phyloP scores from a whole-genome alignment of 257 asterid species.

The Lycium ferocissimum region DNA sequence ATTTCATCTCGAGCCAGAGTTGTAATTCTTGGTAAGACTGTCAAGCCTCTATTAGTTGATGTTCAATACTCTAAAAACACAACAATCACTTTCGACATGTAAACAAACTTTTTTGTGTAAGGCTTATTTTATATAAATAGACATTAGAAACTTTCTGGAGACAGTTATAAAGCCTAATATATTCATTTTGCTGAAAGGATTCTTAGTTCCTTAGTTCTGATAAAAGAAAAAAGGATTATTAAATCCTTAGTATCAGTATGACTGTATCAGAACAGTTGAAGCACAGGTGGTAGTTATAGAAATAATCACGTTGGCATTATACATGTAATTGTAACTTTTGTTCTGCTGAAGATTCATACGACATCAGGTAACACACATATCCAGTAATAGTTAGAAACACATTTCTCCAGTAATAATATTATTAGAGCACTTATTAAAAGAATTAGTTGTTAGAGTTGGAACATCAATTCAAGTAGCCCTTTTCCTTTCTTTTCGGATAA shows the following conservation, averaged over 20 bases:
- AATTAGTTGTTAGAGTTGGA: neutral
- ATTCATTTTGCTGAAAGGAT: neutral
- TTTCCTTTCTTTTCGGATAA: neutral
- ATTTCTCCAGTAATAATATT: neutral
- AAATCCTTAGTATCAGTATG: neutral
- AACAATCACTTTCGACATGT: neutral
- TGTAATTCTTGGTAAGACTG: neutral
- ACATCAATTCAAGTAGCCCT: neutral
- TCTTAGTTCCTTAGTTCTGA: neutral
- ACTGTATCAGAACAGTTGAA: neutral
- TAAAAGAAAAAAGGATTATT: neutral
- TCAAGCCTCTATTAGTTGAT: neutral
- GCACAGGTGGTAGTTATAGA: neutral
- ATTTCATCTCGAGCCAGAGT: neutral
- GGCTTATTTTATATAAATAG: neutral
- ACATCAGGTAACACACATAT: neutral
- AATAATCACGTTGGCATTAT: neutral
- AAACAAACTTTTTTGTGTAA: neutral
- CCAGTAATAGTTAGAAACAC: neutral
- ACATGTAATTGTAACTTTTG: neutral
- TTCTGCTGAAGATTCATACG: neutral
- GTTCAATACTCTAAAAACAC: neutral
- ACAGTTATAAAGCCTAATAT: neutral
- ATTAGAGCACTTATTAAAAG: neutral
- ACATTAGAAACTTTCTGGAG: neutral